phyloP scores from a whole-genome alignment of 768 basidiomycete genomes.

The Gelatoporia subvermispora region DNA sequence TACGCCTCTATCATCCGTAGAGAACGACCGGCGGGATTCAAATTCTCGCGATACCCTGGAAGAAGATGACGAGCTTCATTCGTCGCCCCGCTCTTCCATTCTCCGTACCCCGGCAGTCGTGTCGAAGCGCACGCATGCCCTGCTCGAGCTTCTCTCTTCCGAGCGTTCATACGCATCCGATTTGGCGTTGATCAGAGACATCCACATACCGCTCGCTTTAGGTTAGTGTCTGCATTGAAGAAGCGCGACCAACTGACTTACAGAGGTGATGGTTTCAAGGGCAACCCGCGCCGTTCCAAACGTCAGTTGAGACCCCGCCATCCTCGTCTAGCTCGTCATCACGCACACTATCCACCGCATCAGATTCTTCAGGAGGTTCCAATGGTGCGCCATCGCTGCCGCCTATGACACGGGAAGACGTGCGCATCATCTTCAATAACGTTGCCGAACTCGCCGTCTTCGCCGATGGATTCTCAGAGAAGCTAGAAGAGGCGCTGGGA shows the following conservation, averaged over 20 bases:
- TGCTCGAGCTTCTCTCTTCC: constrained; percentile 72
- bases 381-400: constrained; percentile 26
- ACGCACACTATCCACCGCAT: constrained; percentile 47
- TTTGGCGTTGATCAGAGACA: constrained; percentile 68
- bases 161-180: constrained; percentile 84
- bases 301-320: constrained; percentile 29
- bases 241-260: constrained; percentile 1
- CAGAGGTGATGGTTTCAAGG: constrained; percentile 24
- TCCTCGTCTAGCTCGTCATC: constrained; percentile 49
- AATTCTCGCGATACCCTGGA: background rate
- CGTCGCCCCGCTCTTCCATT: constrained; percentile 11
- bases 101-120: constrained; percentile 4
- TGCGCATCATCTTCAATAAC: constrained; percentile 71
- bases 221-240: constrained; percentile 44
- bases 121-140: constrained; percentile 55
- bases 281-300: constrained; percentile 35
- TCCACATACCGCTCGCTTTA: constrained; percentile 75
- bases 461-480: constrained; percentile 59
- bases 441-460: constrained; percentile 70
- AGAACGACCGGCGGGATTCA: constrained; percentile 1
- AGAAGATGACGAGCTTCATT: constrained; percentile 13
- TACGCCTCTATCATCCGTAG: constrained; percentile 8
- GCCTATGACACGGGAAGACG: constrained; percentile 71
- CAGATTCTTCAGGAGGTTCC: constrained; percentile 34
- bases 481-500: constrained; percentile 64